Evolutionary conservation across 345 rosid genomes (phyloP).

Genomic region (Angophora floribunda): DNA sequence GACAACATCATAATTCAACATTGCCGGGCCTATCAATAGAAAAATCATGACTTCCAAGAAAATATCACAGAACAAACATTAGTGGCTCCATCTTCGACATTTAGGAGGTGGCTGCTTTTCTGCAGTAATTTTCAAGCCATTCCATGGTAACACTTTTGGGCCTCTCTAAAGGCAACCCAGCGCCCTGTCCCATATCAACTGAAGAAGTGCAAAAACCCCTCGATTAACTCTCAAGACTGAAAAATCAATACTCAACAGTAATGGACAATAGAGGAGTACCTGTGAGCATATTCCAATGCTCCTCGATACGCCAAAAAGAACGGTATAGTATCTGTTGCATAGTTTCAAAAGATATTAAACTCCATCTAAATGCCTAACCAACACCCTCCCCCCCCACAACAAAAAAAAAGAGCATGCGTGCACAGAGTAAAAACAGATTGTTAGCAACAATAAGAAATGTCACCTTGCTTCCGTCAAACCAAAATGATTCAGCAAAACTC

Average conservation of each 20-base stretch:
- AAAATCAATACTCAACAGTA: not conserved
- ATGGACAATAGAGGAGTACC: slow-evolving; percentile 23
- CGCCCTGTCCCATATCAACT: slow-evolving; percentile 97
- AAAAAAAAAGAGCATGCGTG: not conserved
- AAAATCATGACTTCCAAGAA: not conserved
- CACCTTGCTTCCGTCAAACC: slow-evolving; percentile 98
- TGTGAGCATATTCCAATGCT: slow-evolving; percentile 97
- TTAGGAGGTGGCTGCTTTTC: slow-evolving; percentile 38
- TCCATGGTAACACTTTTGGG: slow-evolving; percentile 98
- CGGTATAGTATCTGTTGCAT: slow-evolving; percentile 64
- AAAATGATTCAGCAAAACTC: slow-evolving; percentile 82
- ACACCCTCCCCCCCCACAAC: not conserved
- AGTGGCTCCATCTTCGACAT: not conserved
- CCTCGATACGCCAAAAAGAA: slow-evolving; percentile 98
- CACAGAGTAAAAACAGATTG: not conserved
- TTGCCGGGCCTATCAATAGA: not conserved
- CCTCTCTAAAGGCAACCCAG: slow-evolving; percentile 90
- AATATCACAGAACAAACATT: not conserved
- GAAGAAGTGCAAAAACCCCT: not conserved
- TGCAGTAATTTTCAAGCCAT: slow-evolving; percentile 76
- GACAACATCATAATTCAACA: not conserved
- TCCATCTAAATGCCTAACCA: not conserved
- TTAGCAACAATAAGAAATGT: not conserved
- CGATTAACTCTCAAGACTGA: not conserved
- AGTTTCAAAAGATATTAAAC: not conserved